Base-by-base conservation (phyloP, 805 yeast species). In the Saccharomycopsis fibuligera region DNA sequence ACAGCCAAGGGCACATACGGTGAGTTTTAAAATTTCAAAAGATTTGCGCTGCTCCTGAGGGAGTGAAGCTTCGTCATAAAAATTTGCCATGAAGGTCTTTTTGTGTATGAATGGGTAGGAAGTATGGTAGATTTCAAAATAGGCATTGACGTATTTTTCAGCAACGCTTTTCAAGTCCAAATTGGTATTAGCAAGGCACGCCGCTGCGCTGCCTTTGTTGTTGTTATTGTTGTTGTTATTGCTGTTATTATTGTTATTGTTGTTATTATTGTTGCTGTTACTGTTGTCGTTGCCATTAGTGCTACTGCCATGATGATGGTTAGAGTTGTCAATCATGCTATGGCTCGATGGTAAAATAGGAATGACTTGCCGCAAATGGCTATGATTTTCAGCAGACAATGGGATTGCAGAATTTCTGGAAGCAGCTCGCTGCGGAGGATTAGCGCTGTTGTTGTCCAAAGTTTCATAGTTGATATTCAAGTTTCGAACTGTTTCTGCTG, bases 1-100 rank as follows among this genome's bases (percentile, higher is more conserved):
- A 22, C 85, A 74, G 14, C 88, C 89, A n/a, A 83, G 62, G 0
- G 85, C 83, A 24, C 81, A 60, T 0, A 81, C 78, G 0, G 81
- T 71, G 57, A 80, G 75, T 37, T 78, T 60, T 29, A 83, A 57
- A 21, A 79, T 67, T 35, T 67, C 68, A 39, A 69, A 68, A 8
- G 72, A n/a, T 14, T 35, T 19, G 16, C 10, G 10, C 24, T 39
- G 48, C 3, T 29, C n/a, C 12, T 36, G 39, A 5, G 48, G 68
- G 0, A 74, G 63, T 24, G 72, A 67, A 3, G 69, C 45, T 48
- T 67, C 68, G 47, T 68, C 68, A 29, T 68, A 63, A 56, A 68
- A 78, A 55, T 68, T 68, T n/a, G 69, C 68, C 56, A 77, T 57
- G 54, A 78, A 78, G 1, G 75, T 68, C n/a, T 68, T 74, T 54